A percentile compares a stretch with the other conserved stretches of the same genome.
phyloP scores from a whole-genome alignment of 129 eudicot species.

The Lonicera japonica region DNA sequence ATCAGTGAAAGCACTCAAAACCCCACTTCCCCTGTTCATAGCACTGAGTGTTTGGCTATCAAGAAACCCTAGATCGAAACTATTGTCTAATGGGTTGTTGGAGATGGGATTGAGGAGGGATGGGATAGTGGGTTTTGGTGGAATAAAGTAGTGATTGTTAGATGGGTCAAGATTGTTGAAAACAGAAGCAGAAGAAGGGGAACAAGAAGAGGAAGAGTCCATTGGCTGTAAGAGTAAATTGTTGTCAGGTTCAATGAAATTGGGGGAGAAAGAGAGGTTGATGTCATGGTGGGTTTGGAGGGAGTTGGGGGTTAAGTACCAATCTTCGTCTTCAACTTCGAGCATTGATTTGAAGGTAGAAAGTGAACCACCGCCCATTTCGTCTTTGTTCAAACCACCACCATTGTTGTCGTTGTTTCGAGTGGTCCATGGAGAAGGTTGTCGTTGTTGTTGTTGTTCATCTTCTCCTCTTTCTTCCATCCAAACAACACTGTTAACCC shows the following conservation, averaged over 20 bases:
- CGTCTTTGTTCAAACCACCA: constrained; percentile 16
- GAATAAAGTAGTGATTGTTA: constrained; percentile 42
- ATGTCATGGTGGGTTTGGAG: constrained; percentile 22
- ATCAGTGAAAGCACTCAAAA: constrained; percentile 34
- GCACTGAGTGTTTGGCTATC: neutral
- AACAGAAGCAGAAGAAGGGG: constrained; percentile 47
- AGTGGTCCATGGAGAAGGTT: constrained; percentile 27
- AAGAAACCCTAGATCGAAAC: constrained; percentile 32
- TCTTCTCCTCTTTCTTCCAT: constrained; percentile 36
- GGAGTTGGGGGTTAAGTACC: constrained; percentile 26
- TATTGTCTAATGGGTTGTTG: constrained; percentile 31
- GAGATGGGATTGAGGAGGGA: constrained; percentile 18
- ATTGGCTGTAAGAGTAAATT: constrained; percentile 32
- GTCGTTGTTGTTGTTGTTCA: constrained; percentile 17
- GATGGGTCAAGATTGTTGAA: constrained; percentile 50
- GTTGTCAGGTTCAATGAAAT: constrained; percentile 26
- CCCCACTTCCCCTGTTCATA: constrained; percentile 19
- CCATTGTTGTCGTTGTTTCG: constrained; percentile 13
- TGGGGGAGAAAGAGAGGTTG: constrained; percentile 28
- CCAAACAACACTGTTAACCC: constrained; percentile 45
- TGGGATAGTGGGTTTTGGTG: constrained; percentile 34
- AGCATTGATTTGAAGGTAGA: constrained; percentile 59
- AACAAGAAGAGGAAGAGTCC: constrained; percentile 64
- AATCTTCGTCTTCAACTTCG: constrained; percentile 38
- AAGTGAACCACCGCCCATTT: constrained; percentile 34